Evolutionary conservation across 2,329 filamentous ascomycete genomes (phyloP).

Genomic region (Rutstroemia sp.): DNA sequence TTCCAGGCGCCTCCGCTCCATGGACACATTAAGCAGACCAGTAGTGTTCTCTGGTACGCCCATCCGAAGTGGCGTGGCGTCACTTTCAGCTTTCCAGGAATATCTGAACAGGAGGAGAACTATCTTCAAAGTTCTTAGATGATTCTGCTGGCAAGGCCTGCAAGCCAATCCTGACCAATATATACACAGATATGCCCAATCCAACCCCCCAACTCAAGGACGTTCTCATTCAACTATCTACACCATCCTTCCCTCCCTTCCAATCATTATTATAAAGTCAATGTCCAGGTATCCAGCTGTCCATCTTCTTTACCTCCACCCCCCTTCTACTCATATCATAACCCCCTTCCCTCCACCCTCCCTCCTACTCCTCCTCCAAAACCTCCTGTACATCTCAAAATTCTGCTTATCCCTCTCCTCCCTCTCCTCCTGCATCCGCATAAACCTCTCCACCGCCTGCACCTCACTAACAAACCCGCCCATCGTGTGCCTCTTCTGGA

Average conservation of each 20-base stretch:
- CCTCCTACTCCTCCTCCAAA: not conserved
- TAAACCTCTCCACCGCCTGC: not conserved
- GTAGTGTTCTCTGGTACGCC: no score
- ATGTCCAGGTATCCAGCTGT: not conserved
- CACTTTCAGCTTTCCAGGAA: no score
- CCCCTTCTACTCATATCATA: not conserved
- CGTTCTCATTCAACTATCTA: not conserved
- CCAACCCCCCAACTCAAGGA: no score
- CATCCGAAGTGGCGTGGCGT: no score
- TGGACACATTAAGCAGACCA: no score
- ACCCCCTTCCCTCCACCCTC: not conserved
- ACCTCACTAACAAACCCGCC: not conserved
- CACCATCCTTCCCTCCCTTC: not conserved
- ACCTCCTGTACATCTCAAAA: slow-evolving; percentile 1
- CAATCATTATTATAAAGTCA: not conserved
- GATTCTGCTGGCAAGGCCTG: no score
- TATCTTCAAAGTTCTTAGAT: no score
- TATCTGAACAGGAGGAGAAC: no score
- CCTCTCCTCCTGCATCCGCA: not conserved
- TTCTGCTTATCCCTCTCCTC: slow-evolving; percentile 2
- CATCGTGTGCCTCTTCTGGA: not conserved
- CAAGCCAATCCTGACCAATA: no score
- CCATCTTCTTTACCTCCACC: not conserved
- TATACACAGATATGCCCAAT: no score
- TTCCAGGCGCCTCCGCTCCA: no score